Base-by-base conservation (phyloP, 352 stramenopile genomes). In the Phytophthora nicotianae region DNA sequence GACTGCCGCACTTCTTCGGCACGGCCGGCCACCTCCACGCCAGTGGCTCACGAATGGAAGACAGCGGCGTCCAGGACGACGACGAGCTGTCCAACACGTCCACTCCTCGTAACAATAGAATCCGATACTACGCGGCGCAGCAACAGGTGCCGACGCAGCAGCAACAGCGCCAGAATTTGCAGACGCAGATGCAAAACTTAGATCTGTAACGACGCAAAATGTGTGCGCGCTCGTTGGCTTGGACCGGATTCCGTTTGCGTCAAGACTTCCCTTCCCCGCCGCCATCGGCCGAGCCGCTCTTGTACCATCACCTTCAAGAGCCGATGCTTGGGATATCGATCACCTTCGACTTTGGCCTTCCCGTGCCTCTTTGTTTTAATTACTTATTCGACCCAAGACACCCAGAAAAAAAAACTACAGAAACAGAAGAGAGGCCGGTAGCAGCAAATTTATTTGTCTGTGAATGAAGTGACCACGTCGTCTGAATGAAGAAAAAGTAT, bases 1-100 rank as follows among this genome's bases (percentile, higher is more conserved):
- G 86, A 0, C 55, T 95, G 56, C 84, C 86, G 48, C 86, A 92
- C 58, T 93, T 95, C 57, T 95, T 95, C 50, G 77, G 82, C 26
- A 74, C 77, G 37, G 64, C 69, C 27, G 75, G 60, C 47, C 78
- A 90, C 52, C 63, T 83, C 24, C 76, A 86, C 47, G 68, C 27
- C 9, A 81, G 57, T 64, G 81, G 70, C 54, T 74, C 70, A 19
- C 74, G 81, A n/a, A 62, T 86, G 13, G 83, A 92, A 49, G 79
- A 82, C 58, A 83, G 73, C 32, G 54, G 64, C 10, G 59, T 65
- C 16, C 73, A 83, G 60, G 83, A 90, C 11, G 83, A 90, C 21
- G 83, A 90, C 46, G 83, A 89, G 33, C 41, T 77, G 21, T 74
- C 74, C 17, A 78, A 61, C 52, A 60, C 75, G 53, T 84, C 80